Conservation (phyloP, 345 rosid species). For the Jatropha curcas region DNA sequence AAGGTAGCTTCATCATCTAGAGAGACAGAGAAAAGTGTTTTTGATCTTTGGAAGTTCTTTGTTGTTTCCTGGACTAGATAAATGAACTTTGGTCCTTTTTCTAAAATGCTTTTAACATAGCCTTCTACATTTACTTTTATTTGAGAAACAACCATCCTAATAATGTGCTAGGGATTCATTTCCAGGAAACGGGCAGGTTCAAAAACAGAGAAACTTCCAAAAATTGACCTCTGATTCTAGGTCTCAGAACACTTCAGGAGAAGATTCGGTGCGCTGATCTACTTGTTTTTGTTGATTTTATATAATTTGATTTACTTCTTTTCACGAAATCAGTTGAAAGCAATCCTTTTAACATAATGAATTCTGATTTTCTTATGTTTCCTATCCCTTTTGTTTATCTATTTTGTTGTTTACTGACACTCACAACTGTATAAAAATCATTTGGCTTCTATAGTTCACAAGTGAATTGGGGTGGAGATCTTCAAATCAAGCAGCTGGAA, state of each 20-base stretch:
- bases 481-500: conserved; percentile 40
- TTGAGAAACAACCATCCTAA: conserved; percentile 22
- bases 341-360: not conserved
- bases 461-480: conserved; percentile 44
- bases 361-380: not conserved
- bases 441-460: conserved; percentile 44
- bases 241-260: conserved; percentile 42
- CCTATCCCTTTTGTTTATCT: not conserved
- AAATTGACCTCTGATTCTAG: conserved; percentile 53
- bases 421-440: conserved; percentile 3
- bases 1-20: not conserved
- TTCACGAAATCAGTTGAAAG: not conserved
- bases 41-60: conserved; percentile 12
- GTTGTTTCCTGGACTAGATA: conserved; percentile 23
- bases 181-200: conserved; percentile 63
- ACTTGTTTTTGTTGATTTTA: conserved; percentile 18
- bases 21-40: not conserved
- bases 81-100: not conserved
- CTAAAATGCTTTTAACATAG: not conserved
- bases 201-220: conserved; percentile 36
- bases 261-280: conserved; percentile 54
- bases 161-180: conserved; percentile 32
- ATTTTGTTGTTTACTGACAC: not conserved
- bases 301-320: conserved; percentile 3
- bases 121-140: not conserved